Percentiles rank a stretch among this genome's conserved stretches.
Evolutionary conservation across 768 basidiomycete genomes (phyloP).

Genomic region (Termitomyces sp.): DNA sequence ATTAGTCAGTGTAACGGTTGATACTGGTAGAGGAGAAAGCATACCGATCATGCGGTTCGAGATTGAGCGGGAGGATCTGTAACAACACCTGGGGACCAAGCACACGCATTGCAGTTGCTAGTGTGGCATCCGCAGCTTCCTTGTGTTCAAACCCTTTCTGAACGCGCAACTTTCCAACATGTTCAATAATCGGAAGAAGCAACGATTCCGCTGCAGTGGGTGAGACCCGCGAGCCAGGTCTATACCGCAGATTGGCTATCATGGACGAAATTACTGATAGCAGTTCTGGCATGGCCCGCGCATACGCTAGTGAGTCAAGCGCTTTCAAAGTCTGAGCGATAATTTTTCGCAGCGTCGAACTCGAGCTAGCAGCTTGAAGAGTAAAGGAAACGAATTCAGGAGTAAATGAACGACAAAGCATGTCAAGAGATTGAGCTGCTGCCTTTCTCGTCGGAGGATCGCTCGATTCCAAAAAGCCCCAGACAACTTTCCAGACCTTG

Average conservation of each 20-base stretch:
- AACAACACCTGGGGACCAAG: conserved; percentile 84
- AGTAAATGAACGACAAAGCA: conserved; percentile 70
- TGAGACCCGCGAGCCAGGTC: conserved; percentile 33
- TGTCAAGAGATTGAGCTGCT: conserved; percentile 57
- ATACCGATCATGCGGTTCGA: conserved; percentile 79
- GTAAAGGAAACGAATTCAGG: conserved; percentile 55
- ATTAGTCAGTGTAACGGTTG: neutral
- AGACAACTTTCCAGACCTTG: conserved; percentile 71
- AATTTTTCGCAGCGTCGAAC: conserved; percentile 58
- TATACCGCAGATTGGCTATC: conserved; percentile 55
- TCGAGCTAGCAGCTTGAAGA: conserved; percentile 41
- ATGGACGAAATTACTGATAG: conserved; percentile 72
- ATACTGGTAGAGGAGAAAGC: conserved; percentile 20
- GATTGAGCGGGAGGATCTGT: conserved; percentile 73
- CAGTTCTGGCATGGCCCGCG: conserved; percentile 75
- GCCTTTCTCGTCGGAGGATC: conserved; percentile 60
- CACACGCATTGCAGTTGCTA: conserved; percentile 79
- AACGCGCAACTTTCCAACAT: conserved; percentile 69
- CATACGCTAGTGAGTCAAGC: conserved; percentile 69
- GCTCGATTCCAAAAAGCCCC: conserved; percentile 74
- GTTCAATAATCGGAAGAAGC: conserved; percentile 63
- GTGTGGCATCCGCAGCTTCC: conserved; percentile 76
- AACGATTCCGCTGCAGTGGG: conserved; percentile 67
- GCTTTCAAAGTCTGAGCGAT: conserved; percentile 64
- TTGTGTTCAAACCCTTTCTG: conserved; percentile 88